Evolutionary conservation across 208 protist genomes (phyloP).

Genomic region (Wallacemonas sp.): DNA sequence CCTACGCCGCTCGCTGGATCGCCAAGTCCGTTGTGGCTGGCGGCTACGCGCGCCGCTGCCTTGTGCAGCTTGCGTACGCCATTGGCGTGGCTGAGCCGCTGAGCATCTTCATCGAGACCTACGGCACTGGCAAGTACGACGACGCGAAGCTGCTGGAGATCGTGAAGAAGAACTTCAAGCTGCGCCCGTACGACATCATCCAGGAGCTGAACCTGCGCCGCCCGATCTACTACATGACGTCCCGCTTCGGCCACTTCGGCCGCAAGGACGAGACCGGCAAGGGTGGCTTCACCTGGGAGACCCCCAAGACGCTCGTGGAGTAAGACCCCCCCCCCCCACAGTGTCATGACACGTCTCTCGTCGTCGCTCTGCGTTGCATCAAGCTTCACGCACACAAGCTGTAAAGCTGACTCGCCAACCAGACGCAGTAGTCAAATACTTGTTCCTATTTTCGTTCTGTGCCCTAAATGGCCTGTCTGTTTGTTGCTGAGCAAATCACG

Average conservation of each 20-base stretch:
- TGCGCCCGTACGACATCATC: slow-evolving; percentile 98
- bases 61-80: slow-evolving; percentile 99
- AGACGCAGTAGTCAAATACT: too few species aligned
- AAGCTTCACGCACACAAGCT: too few species aligned
- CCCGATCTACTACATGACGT: slow-evolving; percentile 98
- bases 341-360: too few species aligned
- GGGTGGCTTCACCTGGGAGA: slow-evolving; percentile 98
- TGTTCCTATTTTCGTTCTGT: too few species aligned
- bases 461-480: too few species aligned
- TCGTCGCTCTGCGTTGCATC: too few species aligned
- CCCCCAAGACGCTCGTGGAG: slow-evolving; percentile 78
- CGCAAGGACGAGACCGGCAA: slow-evolving; percentile 84
- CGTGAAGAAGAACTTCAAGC: slow-evolving; percentile 98
- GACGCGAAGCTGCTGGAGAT: slow-evolving; percentile 77
- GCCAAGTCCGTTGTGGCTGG: slow-evolving; percentile 98
- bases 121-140: slow-evolving; percentile 95
- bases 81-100: slow-evolving; percentile 99
- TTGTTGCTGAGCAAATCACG: too few species aligned
- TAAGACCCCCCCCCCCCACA: too few species aligned
- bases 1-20: slow-evolving; percentile 99
- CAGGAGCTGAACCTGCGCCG: slow-evolving; percentile 94
- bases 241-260: slow-evolving; percentile 99
- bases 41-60: slow-evolving; percentile 91
- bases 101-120: slow-evolving; percentile 98
- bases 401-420: too few species aligned